These are phyloP conservation scores for Camellia japonica DNA, from an alignment of 148 eudicot species.

Conservation along the genomic window DNA sequence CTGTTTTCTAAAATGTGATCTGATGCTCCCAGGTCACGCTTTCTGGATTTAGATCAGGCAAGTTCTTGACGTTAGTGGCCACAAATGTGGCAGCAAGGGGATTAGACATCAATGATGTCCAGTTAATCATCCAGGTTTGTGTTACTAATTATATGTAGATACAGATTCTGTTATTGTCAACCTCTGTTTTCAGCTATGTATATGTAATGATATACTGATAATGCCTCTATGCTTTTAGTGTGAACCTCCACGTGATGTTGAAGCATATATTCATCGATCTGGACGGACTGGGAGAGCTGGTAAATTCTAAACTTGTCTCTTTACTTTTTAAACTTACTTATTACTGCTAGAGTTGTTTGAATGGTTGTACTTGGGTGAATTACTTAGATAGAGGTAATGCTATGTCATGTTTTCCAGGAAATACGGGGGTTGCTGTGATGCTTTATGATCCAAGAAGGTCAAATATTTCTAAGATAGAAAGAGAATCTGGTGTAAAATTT, in stretches of 20 bases:
- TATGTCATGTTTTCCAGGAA: slow-evolving; percentile 38
- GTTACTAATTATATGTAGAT: not conserved
- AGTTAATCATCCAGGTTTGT: slow-evolving; percentile 83
- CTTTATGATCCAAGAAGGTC: slow-evolving; percentile 82
- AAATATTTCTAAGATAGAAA: slow-evolving; percentile 64
- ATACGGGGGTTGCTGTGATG: slow-evolving; percentile 87
- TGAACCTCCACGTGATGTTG: slow-evolving; percentile 97
- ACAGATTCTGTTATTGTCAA: not conserved
- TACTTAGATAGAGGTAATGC: not conserved
- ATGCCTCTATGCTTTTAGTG: slow-evolving; percentile 39
- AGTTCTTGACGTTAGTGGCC: slow-evolving; percentile 78
- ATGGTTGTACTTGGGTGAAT: not conserved
- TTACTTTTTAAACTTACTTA: too few relatives aligned
- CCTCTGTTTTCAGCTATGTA: not conserved
- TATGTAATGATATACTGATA: not conserved
- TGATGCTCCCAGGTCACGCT: slow-evolving; percentile 61
- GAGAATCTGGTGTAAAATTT: slow-evolving; percentile 92
- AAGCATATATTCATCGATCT: slow-evolving; percentile 96
- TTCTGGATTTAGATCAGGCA: slow-evolving; percentile 82
- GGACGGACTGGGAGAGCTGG: slow-evolving; percentile 99
- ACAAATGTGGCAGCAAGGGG: slow-evolving; percentile 96
- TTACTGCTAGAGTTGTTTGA: not conserved
- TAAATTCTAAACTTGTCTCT: slow-evolving; percentile 15
- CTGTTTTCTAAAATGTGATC: not conserved
- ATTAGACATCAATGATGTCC: slow-evolving; percentile 86